Base-by-base conservation (phyloP, 202 grass and related monocot genomes). In the Setaria viridis region DNA sequence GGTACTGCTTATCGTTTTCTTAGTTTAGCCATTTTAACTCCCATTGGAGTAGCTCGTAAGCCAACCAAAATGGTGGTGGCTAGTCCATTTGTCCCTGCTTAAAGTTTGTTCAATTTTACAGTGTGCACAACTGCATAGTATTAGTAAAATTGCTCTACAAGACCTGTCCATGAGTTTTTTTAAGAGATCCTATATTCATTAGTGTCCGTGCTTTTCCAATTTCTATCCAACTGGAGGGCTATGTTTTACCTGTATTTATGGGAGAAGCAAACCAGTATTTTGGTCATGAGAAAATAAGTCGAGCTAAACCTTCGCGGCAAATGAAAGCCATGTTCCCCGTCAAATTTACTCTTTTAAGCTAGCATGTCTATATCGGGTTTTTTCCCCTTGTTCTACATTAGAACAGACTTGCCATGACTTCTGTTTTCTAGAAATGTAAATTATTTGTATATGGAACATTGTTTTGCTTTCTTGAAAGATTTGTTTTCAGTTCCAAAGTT, bases 1-100 rank as follows among this genome's bases (percentile, higher is more conserved):
- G 93, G 93, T 99, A 87, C 69, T 68, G 60, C 5, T 87, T 82
- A 19, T 30, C 33, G 25, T 86, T 20, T 6, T 46, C 81, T 85
- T 58, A 2, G 5, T 51, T 9, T 50, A 45, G 57, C 39, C 39
- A n/a, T 67, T 35, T 9, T 83, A 58, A 53, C 45, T 76, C 29
- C 58, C 49, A 72, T 42, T 54, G 65, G 9, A 78, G 62, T 72
- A 35, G 72, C 35, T 46, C 7, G 2, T 45, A 45, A 25, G 33
- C 70, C 60, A 57, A 67, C 6, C 17, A 80, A 46, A 56, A 76
- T 32, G 46, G 16, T 60, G 42, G 30, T 17, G 7, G 17, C 13
- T 6, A 41, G 39, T 41, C 39, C 39, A 41, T 41, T 37, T 68
- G 19, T 67, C 10, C 53, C 51, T 82, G 9, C 25, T 77, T 77